Conservation (phyloP, 2,329 filamentous ascomycete genomes). For the Nemania sp. region DNA sequence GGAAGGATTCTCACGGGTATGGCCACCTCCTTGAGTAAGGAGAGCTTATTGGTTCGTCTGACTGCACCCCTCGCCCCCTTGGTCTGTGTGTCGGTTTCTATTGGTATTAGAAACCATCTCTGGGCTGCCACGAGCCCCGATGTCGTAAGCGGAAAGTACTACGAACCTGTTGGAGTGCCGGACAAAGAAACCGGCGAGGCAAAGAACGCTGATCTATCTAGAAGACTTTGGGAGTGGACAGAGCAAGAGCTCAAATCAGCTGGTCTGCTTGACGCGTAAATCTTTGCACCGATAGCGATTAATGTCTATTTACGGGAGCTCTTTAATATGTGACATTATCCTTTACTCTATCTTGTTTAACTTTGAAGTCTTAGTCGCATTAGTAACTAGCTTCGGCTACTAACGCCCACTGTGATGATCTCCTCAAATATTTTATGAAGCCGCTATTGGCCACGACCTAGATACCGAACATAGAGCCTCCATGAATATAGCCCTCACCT, state of each 20-base stretch:
- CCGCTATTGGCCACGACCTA: no score
- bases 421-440: no score
- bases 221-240: constrained; percentile 52
- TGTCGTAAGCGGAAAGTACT: constrained; percentile 51
- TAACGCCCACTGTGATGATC: no score
- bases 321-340: no score
- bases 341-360: no score
- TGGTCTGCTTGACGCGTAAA: background rate
- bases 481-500: no score
- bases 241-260: constrained; percentile 35
- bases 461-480: no score
- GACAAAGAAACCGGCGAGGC: constrained; percentile 34
- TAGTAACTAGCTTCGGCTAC: no score
- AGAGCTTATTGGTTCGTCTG: constrained; percentile 4
- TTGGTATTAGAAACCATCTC: constrained; percentile 57
- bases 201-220: constrained; percentile 44
- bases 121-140: constrained; percentile 56
- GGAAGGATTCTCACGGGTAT: constrained; percentile 30
- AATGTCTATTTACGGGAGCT: no score
- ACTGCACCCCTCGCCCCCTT: constrained; percentile 4
- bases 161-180: constrained; percentile 51
- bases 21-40: background rate
- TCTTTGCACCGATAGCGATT: no score
- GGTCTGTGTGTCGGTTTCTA: constrained; percentile 30
- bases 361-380: no score